Conservation (phyloP, 352 stramenopile species). For the Phytopythium montanum region DNA sequence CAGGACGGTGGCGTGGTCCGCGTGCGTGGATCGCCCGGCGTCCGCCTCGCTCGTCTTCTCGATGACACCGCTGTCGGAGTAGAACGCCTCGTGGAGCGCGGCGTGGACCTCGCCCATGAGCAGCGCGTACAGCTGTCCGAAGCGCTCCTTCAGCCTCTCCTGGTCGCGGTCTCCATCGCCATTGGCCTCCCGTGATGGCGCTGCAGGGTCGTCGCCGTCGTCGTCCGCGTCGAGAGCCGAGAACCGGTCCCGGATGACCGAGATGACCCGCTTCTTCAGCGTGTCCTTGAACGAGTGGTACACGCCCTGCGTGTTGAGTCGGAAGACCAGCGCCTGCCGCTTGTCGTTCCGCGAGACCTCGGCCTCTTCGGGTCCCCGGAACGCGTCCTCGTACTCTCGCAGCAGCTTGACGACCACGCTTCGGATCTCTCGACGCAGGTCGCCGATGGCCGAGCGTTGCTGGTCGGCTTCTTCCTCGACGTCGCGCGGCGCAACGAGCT, state of each 20-base stretch:
- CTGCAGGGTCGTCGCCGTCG: conserved; percentile 10
- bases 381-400: conserved; percentile 53
- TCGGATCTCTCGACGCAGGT: conserved; percentile 62
- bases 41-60: conserved; percentile 23
- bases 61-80: conserved; percentile 27
- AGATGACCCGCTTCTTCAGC: conserved; percentile 79
- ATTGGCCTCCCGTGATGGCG: conserved; percentile 2
- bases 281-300: conserved; percentile 84
- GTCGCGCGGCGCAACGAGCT: conserved; percentile 51
- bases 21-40: conserved; percentile 19
- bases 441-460: conserved; percentile 28
- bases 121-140: conserved; percentile 59
- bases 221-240: conserved; percentile 17
- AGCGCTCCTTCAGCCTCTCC: conserved; percentile 54
- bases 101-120: conserved; percentile 78
- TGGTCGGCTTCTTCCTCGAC: conserved; percentile 44
- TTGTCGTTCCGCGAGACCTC: conserved; percentile 51
- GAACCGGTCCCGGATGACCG: conserved; percentile 63
- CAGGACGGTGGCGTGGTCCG: conserved; percentile 23
- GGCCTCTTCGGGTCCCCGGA: conserved; percentile 14
- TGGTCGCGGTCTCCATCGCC: conserved; percentile 4
- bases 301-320: conserved; percentile 67
- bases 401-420: conserved; percentile 49
- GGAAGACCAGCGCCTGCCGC: conserved; percentile 68
- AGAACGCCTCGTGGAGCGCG: conserved; percentile 61